phyloP scores from a whole-genome alignment of 805 yeast species.

The Hanseniaspora nectarophila region DNA sequence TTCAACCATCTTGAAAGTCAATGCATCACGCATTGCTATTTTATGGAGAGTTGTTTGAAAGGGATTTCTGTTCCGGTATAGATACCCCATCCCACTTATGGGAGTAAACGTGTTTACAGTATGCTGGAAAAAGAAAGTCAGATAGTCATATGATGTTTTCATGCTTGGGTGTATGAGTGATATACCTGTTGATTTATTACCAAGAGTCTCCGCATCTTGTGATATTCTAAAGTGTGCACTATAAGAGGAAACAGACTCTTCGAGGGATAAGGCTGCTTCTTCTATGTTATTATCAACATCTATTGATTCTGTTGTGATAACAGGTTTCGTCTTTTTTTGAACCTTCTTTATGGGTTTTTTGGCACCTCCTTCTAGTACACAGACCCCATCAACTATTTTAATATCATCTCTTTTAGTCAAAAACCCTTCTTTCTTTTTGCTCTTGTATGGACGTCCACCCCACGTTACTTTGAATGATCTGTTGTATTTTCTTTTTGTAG shows the following conservation, averaged over 20 bases:
- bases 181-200: too few species aligned
- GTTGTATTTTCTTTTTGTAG: slow-evolving; percentile 3
- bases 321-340: not conserved
- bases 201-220: too few species aligned
- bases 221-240: too few species aligned
- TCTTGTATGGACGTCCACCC: slow-evolving; percentile 14
- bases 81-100: slow-evolving; percentile 4
- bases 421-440: slow-evolving; percentile 3
- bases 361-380: not conserved
- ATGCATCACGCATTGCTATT: slow-evolving; percentile 2
- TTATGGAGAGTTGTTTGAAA: not conserved
- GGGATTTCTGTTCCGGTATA: slow-evolving; percentile 8
- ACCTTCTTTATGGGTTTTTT: not conserved
- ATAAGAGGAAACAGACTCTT: slow-evolving; percentile 9
- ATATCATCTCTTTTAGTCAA: not conserved
- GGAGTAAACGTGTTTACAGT: slow-evolving; percentile 10
- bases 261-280: not conserved
- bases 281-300: not conserved
- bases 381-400: slow-evolving; percentile 1
- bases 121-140: slow-evolving; percentile 4
- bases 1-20: slow-evolving; percentile 6
- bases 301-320: not conserved
- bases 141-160: slow-evolving; percentile 4
- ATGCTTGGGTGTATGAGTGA: not conserved
- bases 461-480: slow-evolving; percentile 7